phyloP scores from a whole-genome alignment of 495 filamentous ascomycete genomes.

The Daldinia loculata region DNA sequence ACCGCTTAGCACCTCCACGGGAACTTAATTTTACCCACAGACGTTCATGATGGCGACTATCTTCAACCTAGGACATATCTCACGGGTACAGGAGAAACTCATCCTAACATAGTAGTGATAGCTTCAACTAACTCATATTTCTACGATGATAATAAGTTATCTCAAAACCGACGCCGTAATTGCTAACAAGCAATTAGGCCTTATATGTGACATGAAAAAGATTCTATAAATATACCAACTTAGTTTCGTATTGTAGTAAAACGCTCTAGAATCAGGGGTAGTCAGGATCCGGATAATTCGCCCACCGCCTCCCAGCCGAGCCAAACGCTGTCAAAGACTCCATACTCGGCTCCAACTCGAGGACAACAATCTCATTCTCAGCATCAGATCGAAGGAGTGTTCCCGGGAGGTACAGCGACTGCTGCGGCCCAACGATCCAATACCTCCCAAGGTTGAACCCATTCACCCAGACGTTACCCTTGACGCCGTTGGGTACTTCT shows the following conservation, averaged over 20 bases:
- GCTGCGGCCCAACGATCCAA: conserved; percentile 59
- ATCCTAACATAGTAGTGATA: too few relatives aligned
- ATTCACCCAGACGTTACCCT: conserved; percentile 60
- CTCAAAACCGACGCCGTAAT: too few relatives aligned
- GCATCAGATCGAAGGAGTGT: conserved; percentile 39
- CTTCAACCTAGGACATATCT: too few relatives aligned
- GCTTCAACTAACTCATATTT: too few relatives aligned
- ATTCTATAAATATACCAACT: too few relatives aligned
- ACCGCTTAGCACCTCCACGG: not conserved
- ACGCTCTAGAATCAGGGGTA: conserved; percentile 15
- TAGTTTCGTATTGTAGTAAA: too few relatives aligned
- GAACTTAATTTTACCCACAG: not conserved
- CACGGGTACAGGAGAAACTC: too few relatives aligned
- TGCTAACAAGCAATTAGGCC: too few relatives aligned
- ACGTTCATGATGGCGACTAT: not conserved
- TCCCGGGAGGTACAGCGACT: conserved; percentile 57
- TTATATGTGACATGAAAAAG: too few relatives aligned
- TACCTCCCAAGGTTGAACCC: conserved; percentile 57
- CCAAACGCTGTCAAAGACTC: conserved; percentile 46
- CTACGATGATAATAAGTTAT: too few relatives aligned
- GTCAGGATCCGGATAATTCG: conserved; percentile 56
- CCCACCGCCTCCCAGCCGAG: conserved; percentile 49
- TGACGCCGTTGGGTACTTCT: conserved; percentile 51
- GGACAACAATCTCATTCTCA: conserved; percentile 52
- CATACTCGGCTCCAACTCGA: conserved; percentile 54